A percentile compares a stretch with the other conserved stretches of the same genome.
Conservation (phyloP, 2,329 filamentous ascomycete species). For the Plectosphaerella sp. region DNA sequence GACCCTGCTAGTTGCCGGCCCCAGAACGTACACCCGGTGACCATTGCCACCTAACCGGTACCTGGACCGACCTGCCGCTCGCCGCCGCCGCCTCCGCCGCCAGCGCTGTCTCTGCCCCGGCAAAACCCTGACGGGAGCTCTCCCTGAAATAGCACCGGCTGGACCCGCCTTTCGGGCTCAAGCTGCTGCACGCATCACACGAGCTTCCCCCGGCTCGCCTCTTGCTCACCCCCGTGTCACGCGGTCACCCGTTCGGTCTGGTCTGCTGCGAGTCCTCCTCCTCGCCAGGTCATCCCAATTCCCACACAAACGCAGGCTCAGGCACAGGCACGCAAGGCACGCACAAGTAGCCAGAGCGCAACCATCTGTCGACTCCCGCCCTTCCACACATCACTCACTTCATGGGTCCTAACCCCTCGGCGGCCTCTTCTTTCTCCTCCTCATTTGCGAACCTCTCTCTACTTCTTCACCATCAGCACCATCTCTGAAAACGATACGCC, state of each 20-base stretch:
- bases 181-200: background rate
- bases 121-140: background rate
- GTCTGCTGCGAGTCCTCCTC: background rate
- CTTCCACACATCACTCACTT: conserved; percentile 1
- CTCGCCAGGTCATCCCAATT: background rate
- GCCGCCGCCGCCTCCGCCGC: no score
- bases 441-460: conserved; percentile 4
- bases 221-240: background rate
- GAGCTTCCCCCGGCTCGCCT: background rate
- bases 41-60: background rate
- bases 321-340: no score
- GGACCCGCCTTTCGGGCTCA: background rate
- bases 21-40: background rate
- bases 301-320: background rate
- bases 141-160: background rate
- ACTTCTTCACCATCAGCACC: conserved; percentile 5
- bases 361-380: conserved; percentile 1
- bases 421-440: conserved; percentile 1
- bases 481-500: conserved; percentile 1
- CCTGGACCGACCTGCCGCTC: background rate
- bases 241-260: background rate
- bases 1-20: no score
- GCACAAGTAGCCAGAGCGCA: background rate
- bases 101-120: background rate
- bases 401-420: conserved; percentile 1